Base-by-base conservation (phyloP, 1,284 basidiomycete species). In the Flammula alnicola region DNA sequence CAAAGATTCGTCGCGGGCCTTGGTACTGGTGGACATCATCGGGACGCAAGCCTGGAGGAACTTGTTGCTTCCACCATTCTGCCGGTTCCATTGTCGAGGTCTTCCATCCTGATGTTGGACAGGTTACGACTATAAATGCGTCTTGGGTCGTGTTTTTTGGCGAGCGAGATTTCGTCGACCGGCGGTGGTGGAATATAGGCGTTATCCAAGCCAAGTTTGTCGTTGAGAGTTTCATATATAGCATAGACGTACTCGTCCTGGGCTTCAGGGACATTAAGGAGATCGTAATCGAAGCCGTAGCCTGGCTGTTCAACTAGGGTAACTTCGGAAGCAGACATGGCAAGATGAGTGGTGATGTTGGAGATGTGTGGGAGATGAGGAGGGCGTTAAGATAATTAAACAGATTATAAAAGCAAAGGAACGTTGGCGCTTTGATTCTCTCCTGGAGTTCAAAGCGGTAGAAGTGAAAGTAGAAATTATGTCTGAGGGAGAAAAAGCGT, bases 41-140 rank as follows among this genome's bases (percentile, higher is more conserved):
- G n/a, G n/a, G n/a, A n/a, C n/a, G n/a, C n/a, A n/a, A n/a, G 19
- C 14, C 27, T 19, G 17, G 3, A 33, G 7, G 8, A 32, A 2
- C 26, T 4, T n/a, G 5, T 19, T 12, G 29, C 36, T 29, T 3
- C 44, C 44, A 33, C 23, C 1, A 53, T 29, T 4, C 47, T 43
- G 9, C 51, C 51, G 3, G 46, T 45, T 19, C 51, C 51, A 12
- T 53, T 40, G 27, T 53, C 51, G 14, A 53, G 43, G 5, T 35
- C 22, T 19, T 53, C 47, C 51, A 53, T 53, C 31, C 17, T 31
- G 22, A 42, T 37, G 3, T 9, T n/a, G 16, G 27, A 14, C 5
- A 42, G 27, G 9, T 11, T 16, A 7, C 37, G 14, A 11, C 12
- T 26, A 11, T 40, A 17, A 16, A 17, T 16, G 11, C 16, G n/a